Evolutionary conservation across 306 rosid genomes (phyloP).

Genomic region (Acacia crassicarpa): DNA sequence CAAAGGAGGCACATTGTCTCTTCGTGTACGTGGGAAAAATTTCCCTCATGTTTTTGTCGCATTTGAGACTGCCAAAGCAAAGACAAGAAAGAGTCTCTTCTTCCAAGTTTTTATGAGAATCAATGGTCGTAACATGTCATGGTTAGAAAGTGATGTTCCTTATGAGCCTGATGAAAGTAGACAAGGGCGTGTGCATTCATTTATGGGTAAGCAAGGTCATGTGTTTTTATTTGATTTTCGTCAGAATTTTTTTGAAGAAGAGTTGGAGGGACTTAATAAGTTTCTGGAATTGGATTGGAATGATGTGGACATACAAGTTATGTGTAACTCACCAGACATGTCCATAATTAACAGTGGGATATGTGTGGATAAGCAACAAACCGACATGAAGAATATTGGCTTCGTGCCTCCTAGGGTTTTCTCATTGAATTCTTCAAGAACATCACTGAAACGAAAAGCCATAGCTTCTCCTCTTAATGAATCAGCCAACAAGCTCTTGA

Average conservation of each 20-base stretch:
- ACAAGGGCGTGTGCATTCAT: background rate
- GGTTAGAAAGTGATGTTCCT: background rate
- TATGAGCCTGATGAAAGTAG: background rate
- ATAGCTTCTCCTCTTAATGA: background rate
- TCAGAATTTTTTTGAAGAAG: background rate
- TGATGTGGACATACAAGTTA: background rate
- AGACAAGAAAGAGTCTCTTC: background rate
- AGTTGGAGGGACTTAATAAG: background rate
- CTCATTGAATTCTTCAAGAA: background rate
- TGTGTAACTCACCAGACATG: background rate
- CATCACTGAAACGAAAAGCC: background rate
- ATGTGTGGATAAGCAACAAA: background rate
- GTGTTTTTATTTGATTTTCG: background rate
- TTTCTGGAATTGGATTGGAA: background rate
- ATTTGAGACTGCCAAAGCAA: background rate
- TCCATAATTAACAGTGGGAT: background rate
- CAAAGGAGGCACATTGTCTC: background rate
- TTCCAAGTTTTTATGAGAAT: background rate
- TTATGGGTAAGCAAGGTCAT: background rate
- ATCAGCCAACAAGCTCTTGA: background rate
- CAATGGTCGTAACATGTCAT: background rate
- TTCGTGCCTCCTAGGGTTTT: background rate
- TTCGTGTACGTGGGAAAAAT: background rate
- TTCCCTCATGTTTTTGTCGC: background rate
- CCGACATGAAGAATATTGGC: background rate